Percentiles rank a stretch among this genome's conserved stretches.
Conservation (phyloP, 306 rosid species). For the Lotus japonicus region DNA sequence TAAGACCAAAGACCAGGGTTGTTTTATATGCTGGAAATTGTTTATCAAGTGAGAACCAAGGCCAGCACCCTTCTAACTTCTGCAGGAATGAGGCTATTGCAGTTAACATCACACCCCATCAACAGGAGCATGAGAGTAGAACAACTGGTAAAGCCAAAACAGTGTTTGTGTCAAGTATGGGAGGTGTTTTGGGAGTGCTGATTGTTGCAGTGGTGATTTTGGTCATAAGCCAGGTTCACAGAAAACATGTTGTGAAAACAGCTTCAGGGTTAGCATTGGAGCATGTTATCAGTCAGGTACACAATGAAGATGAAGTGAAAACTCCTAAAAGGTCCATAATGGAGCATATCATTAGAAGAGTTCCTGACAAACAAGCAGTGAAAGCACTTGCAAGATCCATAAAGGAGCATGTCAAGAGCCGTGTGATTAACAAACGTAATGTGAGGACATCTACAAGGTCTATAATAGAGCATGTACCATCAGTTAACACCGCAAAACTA, state of each 20-base stretch:
- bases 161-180: conserved; percentile 47
- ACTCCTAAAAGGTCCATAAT: conserved; percentile 21
- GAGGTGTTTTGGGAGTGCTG: conserved; percentile 40
- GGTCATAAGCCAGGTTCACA: conserved; percentile 31
- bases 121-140: conserved; percentile 25
- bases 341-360: conserved; percentile 23
- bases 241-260: conserved; percentile 23
- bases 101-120: conserved; percentile 44
- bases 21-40: conserved; percentile 56
- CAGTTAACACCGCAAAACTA: conserved; percentile 65
- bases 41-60: conserved; percentile 42
- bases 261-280: conserved; percentile 16
- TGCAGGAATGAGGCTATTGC: conserved; percentile 91
- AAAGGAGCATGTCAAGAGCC: conserved; percentile 23
- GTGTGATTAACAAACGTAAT: neutral
- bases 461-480: conserved; percentile 48
- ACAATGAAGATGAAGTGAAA: conserved; percentile 20
- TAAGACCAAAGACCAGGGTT: conserved; percentile 32
- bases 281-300: conserved; percentile 7
- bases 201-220: conserved; percentile 55
- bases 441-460: conserved; percentile 31
- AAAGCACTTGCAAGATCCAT: conserved; percentile 28
- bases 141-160: conserved; percentile 19
- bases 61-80: conserved; percentile 43
- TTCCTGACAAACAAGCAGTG: conserved; percentile 31